Evolutionary conservation across 768 basidiomycete species (phyloP).

Genomic region (Suillus brevipes): DNA sequence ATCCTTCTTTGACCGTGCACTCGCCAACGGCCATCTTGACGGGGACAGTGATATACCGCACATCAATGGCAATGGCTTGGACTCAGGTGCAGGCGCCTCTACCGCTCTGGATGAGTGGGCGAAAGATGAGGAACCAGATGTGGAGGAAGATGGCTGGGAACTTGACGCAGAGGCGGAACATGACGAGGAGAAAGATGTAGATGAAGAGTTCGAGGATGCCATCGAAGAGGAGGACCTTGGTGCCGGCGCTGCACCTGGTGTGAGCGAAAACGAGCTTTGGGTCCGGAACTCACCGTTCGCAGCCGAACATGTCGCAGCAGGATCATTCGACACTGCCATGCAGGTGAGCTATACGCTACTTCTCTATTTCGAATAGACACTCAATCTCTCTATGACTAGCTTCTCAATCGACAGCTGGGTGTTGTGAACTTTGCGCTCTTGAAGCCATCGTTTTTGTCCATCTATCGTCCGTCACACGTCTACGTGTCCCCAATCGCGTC

Average conservation of each 20-base stretch:
- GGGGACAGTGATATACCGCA: conserved; percentile 64
- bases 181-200: conserved; percentile 51
- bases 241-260: conserved; percentile 79
- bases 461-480: conserved; percentile 86
- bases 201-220: conserved; percentile 46
- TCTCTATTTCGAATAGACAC: background rate
- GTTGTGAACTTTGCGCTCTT: conserved; percentile 85
- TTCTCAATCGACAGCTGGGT: conserved; percentile 88
- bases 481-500: conserved; percentile 87
- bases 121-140: conserved; percentile 73
- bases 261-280: conserved; percentile 89
- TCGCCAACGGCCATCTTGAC: conserved; percentile 79
- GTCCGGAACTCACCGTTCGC: conserved; percentile 92
- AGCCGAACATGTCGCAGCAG: conserved; percentile 92
- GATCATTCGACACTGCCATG: conserved; percentile 97
- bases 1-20: conserved; percentile 95
- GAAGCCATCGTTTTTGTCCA: conserved; percentile 83
- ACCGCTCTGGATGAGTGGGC: conserved; percentile 85
- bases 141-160: conserved; percentile 80
- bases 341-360: conserved; percentile 55
- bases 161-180: conserved; percentile 79
- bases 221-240: conserved; percentile 64
- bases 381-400: conserved; percentile 39
- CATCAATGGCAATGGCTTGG: conserved; percentile 74
- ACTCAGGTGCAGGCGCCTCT: conserved; percentile 51